Base-by-base conservation (phyloP, 2,329 filamentous ascomycete genomes). In the Monosporascus sp. region DNA sequence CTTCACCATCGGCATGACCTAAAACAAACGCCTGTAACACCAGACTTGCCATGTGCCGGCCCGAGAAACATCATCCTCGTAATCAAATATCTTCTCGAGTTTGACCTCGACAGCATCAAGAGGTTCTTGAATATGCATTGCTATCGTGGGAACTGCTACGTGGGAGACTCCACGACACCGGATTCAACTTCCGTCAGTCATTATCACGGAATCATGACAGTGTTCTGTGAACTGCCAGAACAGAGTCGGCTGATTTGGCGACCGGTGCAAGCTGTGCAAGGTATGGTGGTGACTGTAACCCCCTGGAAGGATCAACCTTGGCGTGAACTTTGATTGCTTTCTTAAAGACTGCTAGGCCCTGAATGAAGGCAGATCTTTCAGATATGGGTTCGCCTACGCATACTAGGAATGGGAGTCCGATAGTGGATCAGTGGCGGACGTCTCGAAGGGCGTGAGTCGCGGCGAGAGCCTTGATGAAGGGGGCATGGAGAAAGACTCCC, bases 71-170 rank as follows among this genome's bases (percentile, higher is more conserved):
- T 28, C 8, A 28, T 9, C 26, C 8, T 28, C 26, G 8, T 28
- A 2, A 28, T 9, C 26, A 28, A 28, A 8, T 28, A 11, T 11
- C 26, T 28, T 9, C 26, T 9, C 8, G 2, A 9, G 8, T 28
- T 11, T 8, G 8, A 28, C 26, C 26, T 28, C 26, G 8, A 28
- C 26, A 3, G 26, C 26, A 28, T 28, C 37, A 40, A 40, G 37
- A 24, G 31, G 28, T 17, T 38, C 50, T 28, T 44, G 51, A 62
- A 49, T 5, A 66, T 64, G 63, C 38, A 58, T 54, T 66, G 59
- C 58, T 65, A 66, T 31, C 67, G 63, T 48, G 64, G 62, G 28
- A 68, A 66, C 57, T 68, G 62, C 53, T 68, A 66, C 40, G 63
- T 66, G 38, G 53, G 61, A 59, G 9, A 2, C 41, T 18, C 15